Evolutionary conservation across 2,329 filamentous ascomycete species (phyloP), one percentile per base, ranked within the genome.

Genomic region (Pseudocercospora eumusae): DNA sequence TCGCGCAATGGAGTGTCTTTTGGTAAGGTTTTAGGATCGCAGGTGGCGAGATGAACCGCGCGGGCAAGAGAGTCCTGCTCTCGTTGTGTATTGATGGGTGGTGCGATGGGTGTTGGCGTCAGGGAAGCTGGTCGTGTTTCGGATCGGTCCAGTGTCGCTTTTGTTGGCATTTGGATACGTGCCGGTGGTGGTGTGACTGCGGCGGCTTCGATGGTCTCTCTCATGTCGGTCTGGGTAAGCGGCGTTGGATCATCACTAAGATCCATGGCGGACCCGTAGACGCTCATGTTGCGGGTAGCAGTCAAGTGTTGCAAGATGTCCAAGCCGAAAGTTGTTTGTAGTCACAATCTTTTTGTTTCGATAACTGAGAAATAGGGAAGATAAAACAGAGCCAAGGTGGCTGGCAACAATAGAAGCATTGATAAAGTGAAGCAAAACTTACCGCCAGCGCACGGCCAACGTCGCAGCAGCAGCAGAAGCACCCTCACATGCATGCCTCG

Each of bases 1-100:
- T 63, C 57, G 36, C 27, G 45, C 6, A 63, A 20, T 3, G 55
- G 52, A 6, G 52, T 54, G 18, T 36, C n/a, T 36, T 40, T 21
- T 18, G 27, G n/a, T 27, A 54, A 8, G n/a, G 52, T 15, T 4
- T 13, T 21, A 4, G 36, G 36, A 11, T 18, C 15, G 27, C 52
- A 28, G 31, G 52, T 54, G 18, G 52, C 52, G n/a, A 54, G 18
- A 5, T 40, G n/a, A 15, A 54, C 21, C 3, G 31, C 28, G 27
- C 52, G 52, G 27, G 31, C n/a, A 18, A 33, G n/a, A 33, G 28
- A 18, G 8, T 27, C 15, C 13, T 52, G 18, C n/a, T 15, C 49
- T 23, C 15, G 20, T 25, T 49, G 44, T 40, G 44, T 25, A 21
- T 18, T n/a, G 49, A 25, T 31, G 0, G 25, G 49, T 4, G 52